Evolutionary conservation across 2,329 filamentous ascomycete genomes (phyloP).

Genomic region (Fusarium nygamai): DNA sequence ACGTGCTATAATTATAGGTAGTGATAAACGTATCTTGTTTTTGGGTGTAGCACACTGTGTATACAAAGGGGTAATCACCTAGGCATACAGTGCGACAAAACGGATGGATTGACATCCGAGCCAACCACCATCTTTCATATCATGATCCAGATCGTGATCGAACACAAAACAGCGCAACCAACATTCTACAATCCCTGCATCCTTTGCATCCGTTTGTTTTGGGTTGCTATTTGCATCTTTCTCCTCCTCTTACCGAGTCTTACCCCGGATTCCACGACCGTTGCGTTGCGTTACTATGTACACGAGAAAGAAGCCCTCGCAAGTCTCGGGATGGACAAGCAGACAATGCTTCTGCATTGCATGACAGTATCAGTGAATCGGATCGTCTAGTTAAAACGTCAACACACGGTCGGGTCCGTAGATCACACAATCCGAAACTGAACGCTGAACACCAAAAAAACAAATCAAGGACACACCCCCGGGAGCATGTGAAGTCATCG

Average conservation of each 20-base stretch:
- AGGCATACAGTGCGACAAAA: slow-evolving; percentile 22
- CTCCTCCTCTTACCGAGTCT: slow-evolving; percentile 8
- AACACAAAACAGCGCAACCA: slow-evolving; percentile 8
- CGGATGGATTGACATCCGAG: slow-evolving; percentile 25
- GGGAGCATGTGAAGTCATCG: slow-evolving; percentile 42
- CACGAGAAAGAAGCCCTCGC: not conserved
- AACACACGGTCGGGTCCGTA: slow-evolving; percentile 20
- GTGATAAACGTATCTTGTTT: not conserved
- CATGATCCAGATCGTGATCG: slow-evolving; percentile 34
- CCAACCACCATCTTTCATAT: slow-evolving; percentile 24
- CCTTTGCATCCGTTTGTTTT: slow-evolving; percentile 19
- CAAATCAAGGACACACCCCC: slow-evolving; percentile 14
- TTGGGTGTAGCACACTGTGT: slow-evolving; percentile 23
- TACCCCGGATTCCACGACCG: slow-evolving; percentile 33
- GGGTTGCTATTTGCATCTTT: not conserved
- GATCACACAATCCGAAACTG: slow-evolving; percentile 21
- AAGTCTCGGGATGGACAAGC: not conserved
- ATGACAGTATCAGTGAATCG: slow-evolving; percentile 2
- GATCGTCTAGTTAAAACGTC: not conserved
- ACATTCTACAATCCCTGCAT: slow-evolving; percentile 31
- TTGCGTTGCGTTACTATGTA: slow-evolving; percentile 3
- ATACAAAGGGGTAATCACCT: not conserved
- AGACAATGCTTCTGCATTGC: not conserved
- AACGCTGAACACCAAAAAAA: not conserved
- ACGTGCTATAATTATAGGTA: not conserved